Evolutionary conservation across 331 rosid genomes (phyloP), one percentile per base, ranked within the genome.

Genomic region (Spiraea crenata): DNA sequence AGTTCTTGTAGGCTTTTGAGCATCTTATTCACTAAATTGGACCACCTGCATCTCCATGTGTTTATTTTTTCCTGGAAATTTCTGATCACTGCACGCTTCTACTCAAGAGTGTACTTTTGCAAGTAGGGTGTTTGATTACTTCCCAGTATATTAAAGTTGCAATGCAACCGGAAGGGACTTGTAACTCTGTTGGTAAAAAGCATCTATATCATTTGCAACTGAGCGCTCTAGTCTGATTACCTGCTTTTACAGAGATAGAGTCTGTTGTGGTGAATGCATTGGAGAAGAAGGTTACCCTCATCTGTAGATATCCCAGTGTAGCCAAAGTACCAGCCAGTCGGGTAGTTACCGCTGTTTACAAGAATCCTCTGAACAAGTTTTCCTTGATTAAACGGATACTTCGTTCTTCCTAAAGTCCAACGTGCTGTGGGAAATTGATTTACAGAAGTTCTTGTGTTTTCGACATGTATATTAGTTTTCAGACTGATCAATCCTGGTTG

Each of bases 241-340:
- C 60, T n/a, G 35, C 39, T 64, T 74, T 79, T 77, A 81, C 78
- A 71, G 93, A 88, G 77, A 82, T 86, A 73, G 93, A 92, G 60
- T 90, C 96, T 0, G 78, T 90, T 70, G 83, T 79, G 78, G 87
- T 92, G 81, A 84, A 77, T 63, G 81, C 83, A 37, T 49, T 84
- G 78, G 97, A 90, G 51, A 90, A 90, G 89, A 85, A 81, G 78
- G 97, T 92, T 64, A 84, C 81, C 35, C 81, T 90, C 37, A 80
- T 88, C n/a, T 82, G 86, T 76, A 85, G 71, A 78, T 74, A 85
- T 65, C 77, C 86, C 47, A 61, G 76, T 50, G 67, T 57, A 63
- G 79, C 77, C 44, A 66, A 80, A 73, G 71, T 78, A 11, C 76
- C 71, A 5, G 3, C 48, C 39, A 55, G 70, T 12, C 57, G 49